Conservation (phyloP, 495 filamentous ascomycete genomes). For the Acidiella bohemica region DNA sequence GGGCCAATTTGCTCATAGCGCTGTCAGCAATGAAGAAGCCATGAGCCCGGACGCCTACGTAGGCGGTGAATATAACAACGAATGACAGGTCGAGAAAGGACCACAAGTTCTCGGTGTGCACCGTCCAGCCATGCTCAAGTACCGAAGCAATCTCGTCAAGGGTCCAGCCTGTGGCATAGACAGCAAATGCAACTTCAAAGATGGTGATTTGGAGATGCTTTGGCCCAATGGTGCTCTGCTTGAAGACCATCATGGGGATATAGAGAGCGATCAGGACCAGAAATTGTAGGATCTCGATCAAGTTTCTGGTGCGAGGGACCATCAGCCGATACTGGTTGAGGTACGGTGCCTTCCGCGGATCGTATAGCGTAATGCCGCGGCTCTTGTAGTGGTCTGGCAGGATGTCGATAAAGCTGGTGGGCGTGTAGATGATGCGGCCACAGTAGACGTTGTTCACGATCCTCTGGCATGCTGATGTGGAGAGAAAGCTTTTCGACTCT, state of each 20-base stretch:
- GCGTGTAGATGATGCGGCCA: constrained; percentile 56
- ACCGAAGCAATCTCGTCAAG: constrained; percentile 61
- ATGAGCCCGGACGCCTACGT: constrained; percentile 46
- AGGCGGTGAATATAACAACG: constrained; percentile 44
- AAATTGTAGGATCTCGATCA: constrained; percentile 56
- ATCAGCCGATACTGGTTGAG: constrained; percentile 65
- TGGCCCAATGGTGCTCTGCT: constrained; percentile 30
- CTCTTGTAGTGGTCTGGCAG: constrained; percentile 63
- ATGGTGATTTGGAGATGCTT: constrained; percentile 30
- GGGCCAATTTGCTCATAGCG: constrained; percentile 40
- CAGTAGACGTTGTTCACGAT: constrained; percentile 55
- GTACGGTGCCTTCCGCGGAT: constrained; percentile 48
- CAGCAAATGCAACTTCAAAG: constrained; percentile 45
- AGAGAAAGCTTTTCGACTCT: constrained; percentile 52
- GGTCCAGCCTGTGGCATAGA: constrained; percentile 59
- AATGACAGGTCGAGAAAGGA: constrained; percentile 64
- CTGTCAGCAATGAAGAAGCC: constrained; percentile 33
- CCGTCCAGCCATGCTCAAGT: constrained; percentile 58
- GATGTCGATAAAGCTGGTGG: constrained; percentile 54
- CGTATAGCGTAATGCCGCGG: constrained; percentile 55
- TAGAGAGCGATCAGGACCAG: constrained; percentile 47
- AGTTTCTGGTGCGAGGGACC: constrained; percentile 54
- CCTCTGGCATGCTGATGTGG: constrained; percentile 53
- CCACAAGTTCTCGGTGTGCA: constrained; percentile 68
- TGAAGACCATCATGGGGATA: constrained; percentile 47